Conservation (phyloP, 148 eudicot genomes). For the Camellia sinensis region DNA sequence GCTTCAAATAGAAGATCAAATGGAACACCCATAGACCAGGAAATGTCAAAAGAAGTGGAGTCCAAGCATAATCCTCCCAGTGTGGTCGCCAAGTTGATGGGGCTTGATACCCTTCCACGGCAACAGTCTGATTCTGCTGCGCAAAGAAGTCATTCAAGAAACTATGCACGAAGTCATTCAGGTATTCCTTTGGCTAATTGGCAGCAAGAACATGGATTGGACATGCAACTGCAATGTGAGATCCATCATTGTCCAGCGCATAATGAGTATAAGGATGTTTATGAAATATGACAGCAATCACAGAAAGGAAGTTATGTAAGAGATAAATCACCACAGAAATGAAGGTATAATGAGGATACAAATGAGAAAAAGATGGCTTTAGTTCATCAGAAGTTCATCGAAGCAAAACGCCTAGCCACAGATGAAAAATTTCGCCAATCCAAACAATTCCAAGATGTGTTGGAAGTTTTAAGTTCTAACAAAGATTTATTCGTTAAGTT, state of each 20-base stretch:
- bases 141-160: slow-evolving; percentile 49
- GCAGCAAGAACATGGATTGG: slow-evolving; percentile 43
- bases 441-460: slow-evolving; percentile 77
- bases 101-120: slow-evolving; percentile 59
- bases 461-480: slow-evolving; percentile 79
- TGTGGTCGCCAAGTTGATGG: slow-evolving; percentile 83
- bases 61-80: slow-evolving; percentile 51
- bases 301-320: slow-evolving; percentile 32
- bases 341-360: slow-evolving; percentile 39
- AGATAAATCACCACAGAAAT: slow-evolving; percentile 51
- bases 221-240: slow-evolving; percentile 31
- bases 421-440: slow-evolving; percentile 77
- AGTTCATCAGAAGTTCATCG: slow-evolving; percentile 75
- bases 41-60: slow-evolving; percentile 52
- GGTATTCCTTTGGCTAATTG: slow-evolving; percentile 46
- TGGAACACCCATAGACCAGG: slow-evolving; percentile 79
- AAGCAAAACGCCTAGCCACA: slow-evolving; percentile 77
- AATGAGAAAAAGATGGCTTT: slow-evolving; percentile 68
- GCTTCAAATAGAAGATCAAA: slow-evolving; percentile 45
- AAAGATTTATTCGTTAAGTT: slow-evolving; percentile 70
- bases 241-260: slow-evolving; percentile 40
- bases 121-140: slow-evolving; percentile 24
- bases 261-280: slow-evolving; percentile 53
- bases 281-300: slow-evolving; percentile 60
- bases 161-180: slow-evolving; percentile 46